phyloP scores from a whole-genome alignment of 164 flowering plant genomes.

The Sextonia rubra region DNA sequence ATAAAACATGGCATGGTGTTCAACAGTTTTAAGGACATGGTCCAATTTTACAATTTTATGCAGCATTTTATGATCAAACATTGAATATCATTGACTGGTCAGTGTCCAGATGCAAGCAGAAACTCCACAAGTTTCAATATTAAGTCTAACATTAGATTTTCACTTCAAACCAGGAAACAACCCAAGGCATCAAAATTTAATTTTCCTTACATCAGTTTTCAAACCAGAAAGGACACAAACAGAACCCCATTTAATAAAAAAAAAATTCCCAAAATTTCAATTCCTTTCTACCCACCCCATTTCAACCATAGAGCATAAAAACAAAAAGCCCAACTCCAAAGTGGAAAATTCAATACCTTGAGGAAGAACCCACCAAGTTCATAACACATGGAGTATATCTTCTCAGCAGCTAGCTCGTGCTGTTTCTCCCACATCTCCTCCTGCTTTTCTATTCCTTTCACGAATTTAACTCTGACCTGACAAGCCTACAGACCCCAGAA shows the following conservation, averaged over 20 bases:
- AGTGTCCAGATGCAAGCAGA: too few relatives aligned
- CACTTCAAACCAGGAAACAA: background rate
- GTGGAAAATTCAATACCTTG: slow-evolving; percentile 43
- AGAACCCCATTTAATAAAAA: background rate
- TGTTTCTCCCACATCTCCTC: slow-evolving; percentile 96
- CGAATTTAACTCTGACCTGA: slow-evolving; percentile 65
- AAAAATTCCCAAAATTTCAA: background rate
- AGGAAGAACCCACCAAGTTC: slow-evolving; percentile 98
- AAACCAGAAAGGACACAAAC: background rate
- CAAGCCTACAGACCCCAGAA: slow-evolving; percentile 47
- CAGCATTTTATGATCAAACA: too few relatives aligned
- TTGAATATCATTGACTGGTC: too few relatives aligned
- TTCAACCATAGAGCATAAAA: background rate
- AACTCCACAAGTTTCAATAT: too few relatives aligned
- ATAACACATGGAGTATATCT: slow-evolving; percentile 77
- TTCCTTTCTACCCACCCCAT: background rate
- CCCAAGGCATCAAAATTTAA: background rate
- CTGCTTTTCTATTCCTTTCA: slow-evolving; percentile 66
- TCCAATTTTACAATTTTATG: too few relatives aligned
- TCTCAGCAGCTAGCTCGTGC: slow-evolving; percentile 88
- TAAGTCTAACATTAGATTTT: too few relatives aligned
- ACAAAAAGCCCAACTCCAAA: background rate
- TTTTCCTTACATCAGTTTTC: background rate
- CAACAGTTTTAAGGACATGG: too few relatives aligned
- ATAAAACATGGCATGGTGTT: too few relatives aligned